phyloP scores from a whole-genome alignment of 768 basidiomycete genomes.

The Lanmaoa pseudosensibilis region DNA sequence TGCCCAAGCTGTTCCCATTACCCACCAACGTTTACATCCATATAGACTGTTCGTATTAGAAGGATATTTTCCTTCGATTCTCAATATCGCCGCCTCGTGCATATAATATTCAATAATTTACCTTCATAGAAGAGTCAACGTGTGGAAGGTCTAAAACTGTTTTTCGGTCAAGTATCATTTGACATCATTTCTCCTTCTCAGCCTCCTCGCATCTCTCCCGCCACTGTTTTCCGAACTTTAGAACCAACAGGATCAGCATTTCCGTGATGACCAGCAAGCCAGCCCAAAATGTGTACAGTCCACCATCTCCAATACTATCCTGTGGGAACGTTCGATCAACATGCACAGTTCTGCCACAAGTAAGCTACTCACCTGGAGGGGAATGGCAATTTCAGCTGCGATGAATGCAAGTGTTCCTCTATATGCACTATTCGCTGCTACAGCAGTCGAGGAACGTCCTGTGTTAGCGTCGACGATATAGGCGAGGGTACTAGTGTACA shows the following conservation, averaged over 20 bases:
- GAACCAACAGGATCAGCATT: constrained; percentile 55
- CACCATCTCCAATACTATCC: constrained; percentile 31
- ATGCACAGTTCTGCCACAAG: not conserved
- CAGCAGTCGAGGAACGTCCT: constrained; percentile 76
- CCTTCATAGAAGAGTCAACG: not conserved
- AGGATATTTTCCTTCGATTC: not conserved
- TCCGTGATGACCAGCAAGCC: constrained; percentile 55
- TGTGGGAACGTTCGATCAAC: not conserved
- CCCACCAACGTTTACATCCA: not conserved
- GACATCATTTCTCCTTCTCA: constrained; percentile 31
- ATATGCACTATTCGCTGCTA: constrained; percentile 74
- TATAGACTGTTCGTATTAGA: not conserved
- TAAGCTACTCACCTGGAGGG: constrained; percentile 47
- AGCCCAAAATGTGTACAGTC: constrained; percentile 41
- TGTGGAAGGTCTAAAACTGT: not conserved
- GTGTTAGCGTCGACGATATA: constrained; percentile 87
- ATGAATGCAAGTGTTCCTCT: constrained; percentile 70
- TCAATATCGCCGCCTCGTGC: not conserved
- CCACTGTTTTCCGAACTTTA: constrained; percentile 61
- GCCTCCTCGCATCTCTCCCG: constrained; percentile 48
- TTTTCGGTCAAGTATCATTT: not conserved
- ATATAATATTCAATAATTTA: constrained; percentile 6
- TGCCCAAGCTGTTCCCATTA: not conserved
- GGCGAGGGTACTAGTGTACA: constrained; percentile 69
- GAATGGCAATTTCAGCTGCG: constrained; percentile 74